Conservation (phyloP, 805 yeast genomes). For the Torulaspora gathmanii region DNA sequence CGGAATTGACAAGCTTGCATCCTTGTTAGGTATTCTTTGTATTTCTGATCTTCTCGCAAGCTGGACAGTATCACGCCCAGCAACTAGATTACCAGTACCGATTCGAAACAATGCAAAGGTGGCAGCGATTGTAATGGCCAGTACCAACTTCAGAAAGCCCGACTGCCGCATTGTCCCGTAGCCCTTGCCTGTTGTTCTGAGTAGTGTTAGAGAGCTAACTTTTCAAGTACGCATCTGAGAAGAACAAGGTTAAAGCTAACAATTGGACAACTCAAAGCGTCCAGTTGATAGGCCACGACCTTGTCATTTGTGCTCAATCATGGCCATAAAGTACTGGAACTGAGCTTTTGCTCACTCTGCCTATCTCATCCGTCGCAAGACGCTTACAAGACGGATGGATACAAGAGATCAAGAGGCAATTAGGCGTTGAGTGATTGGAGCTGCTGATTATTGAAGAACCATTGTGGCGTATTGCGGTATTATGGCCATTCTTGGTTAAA, state of each 20-base stretch:
- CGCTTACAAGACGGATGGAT: background rate
- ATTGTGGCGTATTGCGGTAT: background rate
- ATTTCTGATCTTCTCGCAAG: slow-evolving; percentile 12
- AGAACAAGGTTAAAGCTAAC: background rate
- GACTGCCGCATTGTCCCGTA: background rate
- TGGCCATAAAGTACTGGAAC: too few species aligned
- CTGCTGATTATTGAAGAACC: background rate
- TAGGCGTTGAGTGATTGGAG: background rate
- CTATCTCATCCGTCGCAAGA: background rate
- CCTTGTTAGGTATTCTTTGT: slow-evolving; percentile 18
- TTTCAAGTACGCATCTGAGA: background rate
- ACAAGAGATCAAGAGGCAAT: too few species aligned
- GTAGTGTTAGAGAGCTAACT: background rate
- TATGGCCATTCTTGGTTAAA: background rate
- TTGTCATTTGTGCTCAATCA: background rate
- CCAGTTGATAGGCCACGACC: background rate
- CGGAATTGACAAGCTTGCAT: slow-evolving; percentile 30
- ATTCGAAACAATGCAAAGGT: slow-evolving; percentile 9
- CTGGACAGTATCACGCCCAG: background rate
- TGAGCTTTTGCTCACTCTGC: background rate
- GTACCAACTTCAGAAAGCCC: slow-evolving; percentile 5
- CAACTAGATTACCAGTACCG: slow-evolving; percentile 1
- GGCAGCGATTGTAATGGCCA: slow-evolving; percentile 5
- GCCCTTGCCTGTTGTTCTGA: background rate
- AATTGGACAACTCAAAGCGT: background rate